These are phyloP conservation scores for Meredithiella fracta DNA, from an alignment of 2,329 filamentous ascomycete genomes.

Conservation along the genomic window DNA sequence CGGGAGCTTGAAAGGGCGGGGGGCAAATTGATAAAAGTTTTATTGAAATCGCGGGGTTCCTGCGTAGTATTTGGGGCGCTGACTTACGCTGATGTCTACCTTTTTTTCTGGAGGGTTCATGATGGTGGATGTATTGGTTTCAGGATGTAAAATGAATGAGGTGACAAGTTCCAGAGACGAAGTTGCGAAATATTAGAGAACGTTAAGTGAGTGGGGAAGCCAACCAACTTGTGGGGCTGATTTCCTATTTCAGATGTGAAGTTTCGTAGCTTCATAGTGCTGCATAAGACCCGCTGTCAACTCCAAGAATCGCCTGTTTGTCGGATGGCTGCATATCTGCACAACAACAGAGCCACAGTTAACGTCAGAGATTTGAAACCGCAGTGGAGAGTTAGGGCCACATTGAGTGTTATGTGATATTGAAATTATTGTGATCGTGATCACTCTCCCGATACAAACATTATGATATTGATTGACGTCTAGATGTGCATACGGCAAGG, in stretches of 20 bases:
- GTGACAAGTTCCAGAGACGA: not conserved
- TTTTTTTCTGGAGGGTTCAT: slow-evolving; percentile 99
- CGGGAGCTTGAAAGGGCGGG: not conserved
- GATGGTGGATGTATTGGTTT: slow-evolving; percentile 7
- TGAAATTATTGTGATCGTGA: too few relatives aligned
- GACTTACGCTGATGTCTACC: slow-evolving; percentile 79
- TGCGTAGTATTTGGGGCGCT: not conserved
- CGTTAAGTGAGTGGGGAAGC: not conserved
- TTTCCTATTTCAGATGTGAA: not conserved
- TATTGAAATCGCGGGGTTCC: slow-evolving; percentile 1
- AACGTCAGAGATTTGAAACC: not conserved
- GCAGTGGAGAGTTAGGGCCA: not conserved
- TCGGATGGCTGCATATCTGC: not conserved
- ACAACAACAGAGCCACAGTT: slow-evolving; percentile 1
- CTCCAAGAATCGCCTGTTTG: not conserved
- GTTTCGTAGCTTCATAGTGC: not conserved
- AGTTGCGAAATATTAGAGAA: not conserved
- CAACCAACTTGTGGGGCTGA: slow-evolving; percentile 2
- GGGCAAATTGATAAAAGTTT: slow-evolving; percentile 3
- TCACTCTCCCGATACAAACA: too few relatives aligned
- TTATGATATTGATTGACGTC: too few relatives aligned
- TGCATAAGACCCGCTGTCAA: not conserved
- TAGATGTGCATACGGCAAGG: too few relatives aligned
- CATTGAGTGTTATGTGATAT: not conserved
- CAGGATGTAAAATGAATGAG: slow-evolving; percentile 18